phyloP scores from a whole-genome alignment of 2,329 filamentous ascomycete genomes.

The Fusarium proliferatum region DNA sequence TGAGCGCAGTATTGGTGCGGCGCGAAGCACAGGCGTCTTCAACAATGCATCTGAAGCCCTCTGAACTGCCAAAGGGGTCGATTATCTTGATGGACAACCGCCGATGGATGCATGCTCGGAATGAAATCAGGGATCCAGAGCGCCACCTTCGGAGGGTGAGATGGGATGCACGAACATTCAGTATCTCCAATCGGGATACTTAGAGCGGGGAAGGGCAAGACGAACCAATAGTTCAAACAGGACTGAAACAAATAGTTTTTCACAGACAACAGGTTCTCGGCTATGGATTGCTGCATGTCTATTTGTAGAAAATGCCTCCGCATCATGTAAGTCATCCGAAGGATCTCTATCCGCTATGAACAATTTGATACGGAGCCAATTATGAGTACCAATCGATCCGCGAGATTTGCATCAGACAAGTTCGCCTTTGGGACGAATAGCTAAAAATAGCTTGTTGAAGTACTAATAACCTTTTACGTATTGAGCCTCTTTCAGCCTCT shows the following conservation, averaged over 20 bases:
- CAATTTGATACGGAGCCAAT: no score
- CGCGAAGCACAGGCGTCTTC: slow-evolving; percentile 19
- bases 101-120: slow-evolving; percentile 51
- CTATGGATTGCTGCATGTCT: accelerated
- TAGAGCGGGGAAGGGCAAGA: accelerated
- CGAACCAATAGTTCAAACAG: accelerated
- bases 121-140: slow-evolving; percentile 47
- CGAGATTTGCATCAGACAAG: no score
- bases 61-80: slow-evolving; percentile 42
- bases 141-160: slow-evolving; percentile 51
- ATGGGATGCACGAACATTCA: slow-evolving; percentile 49
- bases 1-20: slow-evolving; percentile 34
- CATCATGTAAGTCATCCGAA: background rate
- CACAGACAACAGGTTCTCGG: accelerated
- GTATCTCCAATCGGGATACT: accelerated
- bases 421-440: no score
- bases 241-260: accelerated
- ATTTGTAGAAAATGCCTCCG: accelerated
- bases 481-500: background rate
- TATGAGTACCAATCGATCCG: no score
- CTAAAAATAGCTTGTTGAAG: accelerated
- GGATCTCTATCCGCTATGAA: no score
- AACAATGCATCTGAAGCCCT: slow-evolving; percentile 42
- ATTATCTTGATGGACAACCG: slow-evolving; percentile 51
- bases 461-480: accelerated